A percentile compares a stretch with the other conserved stretches of the same genome.
phyloP scores from a whole-genome alignment of 2,329 filamentous ascomycete species.

The Neofusicoccum cordaticola region DNA sequence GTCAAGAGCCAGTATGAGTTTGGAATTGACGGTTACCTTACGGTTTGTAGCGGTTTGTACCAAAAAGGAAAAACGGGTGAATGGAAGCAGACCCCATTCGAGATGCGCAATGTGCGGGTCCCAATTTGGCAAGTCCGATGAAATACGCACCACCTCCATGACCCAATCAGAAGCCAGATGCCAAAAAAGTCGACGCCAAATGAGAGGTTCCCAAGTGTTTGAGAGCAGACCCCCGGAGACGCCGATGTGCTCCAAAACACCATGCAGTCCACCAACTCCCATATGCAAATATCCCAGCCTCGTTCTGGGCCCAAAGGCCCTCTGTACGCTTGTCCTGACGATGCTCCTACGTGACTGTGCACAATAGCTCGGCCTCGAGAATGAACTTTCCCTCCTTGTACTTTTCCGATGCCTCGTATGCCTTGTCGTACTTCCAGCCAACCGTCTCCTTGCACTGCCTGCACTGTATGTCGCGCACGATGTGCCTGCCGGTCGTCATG shows the following conservation, averaged over 20 bases:
- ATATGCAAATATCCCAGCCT: constrained; percentile 4
- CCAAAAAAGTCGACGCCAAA: background rate
- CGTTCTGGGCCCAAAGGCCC: background rate
- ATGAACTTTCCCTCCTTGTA: constrained; percentile 99
- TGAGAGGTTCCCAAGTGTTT: background rate
- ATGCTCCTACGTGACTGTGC: constrained; percentile 58
- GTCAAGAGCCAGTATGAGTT: background rate
- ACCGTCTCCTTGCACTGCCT: constrained; percentile 88
- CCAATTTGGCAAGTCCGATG: background rate
- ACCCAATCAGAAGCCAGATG: background rate
- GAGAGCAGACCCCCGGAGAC: background rate
- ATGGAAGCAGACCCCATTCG: background rate
- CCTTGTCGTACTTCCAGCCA: constrained; percentile 99
- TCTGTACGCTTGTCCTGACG: background rate
- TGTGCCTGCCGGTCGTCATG: constrained; percentile 95
- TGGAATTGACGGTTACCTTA: background rate
- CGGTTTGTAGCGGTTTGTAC: background rate
- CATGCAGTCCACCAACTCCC: constrained; percentile 4
- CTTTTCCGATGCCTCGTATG: constrained; percentile 86
- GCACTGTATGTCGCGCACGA: constrained; percentile 91
- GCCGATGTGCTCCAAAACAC: constrained; percentile 5
- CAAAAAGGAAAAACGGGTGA: background rate
- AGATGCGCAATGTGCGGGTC: background rate
- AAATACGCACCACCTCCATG: background rate
- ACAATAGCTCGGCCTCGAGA: constrained; percentile 85